A percentile compares a stretch with the other conserved stretches of the same genome.
Evolutionary conservation across 306 rosid species (phyloP).

Genomic region (Cyamopsis tetragonoloba): DNA sequence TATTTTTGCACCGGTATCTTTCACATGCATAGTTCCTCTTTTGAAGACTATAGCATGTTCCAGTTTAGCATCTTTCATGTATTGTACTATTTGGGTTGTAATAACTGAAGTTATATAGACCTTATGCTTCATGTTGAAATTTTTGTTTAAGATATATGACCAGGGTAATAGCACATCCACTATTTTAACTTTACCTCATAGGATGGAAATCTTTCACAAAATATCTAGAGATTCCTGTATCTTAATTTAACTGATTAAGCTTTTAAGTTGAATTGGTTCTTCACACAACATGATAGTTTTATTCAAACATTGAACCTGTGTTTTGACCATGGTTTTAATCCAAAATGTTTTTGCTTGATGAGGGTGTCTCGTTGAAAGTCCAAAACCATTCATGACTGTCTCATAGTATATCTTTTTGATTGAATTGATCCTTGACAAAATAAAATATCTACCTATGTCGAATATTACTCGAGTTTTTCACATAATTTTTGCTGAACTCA

Average conservation of each 20-base stretch:
- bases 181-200: conserved; percentile 5
- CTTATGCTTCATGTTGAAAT: background rate
- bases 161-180: background rate
- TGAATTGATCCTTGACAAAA: background rate
- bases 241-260: background rate
- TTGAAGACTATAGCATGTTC: background rate
- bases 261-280: conserved; percentile 6
- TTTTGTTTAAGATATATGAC: conserved; percentile 15
- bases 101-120: conserved; percentile 19
- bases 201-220: background rate
- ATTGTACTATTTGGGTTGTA: conserved; percentile 2
- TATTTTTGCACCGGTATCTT: conserved; percentile 70
- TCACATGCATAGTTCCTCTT: background rate
- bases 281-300: background rate
- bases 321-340: conserved; percentile 15
- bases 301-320: conserved; percentile 8
- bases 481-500: background rate
- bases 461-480: conserved; percentile 23
- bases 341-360: conserved; percentile 2
- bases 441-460: background rate
- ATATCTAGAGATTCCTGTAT: background rate
- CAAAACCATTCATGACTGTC: background rate
- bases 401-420: background rate
- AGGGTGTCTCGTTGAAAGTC: background rate
- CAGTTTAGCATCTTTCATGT: background rate